A percentile compares a stretch with the other conserved stretches of the same genome.
Evolutionary conservation across 768 basidiomycete genomes (phyloP).

Genomic region (Russula brevipes): DNA sequence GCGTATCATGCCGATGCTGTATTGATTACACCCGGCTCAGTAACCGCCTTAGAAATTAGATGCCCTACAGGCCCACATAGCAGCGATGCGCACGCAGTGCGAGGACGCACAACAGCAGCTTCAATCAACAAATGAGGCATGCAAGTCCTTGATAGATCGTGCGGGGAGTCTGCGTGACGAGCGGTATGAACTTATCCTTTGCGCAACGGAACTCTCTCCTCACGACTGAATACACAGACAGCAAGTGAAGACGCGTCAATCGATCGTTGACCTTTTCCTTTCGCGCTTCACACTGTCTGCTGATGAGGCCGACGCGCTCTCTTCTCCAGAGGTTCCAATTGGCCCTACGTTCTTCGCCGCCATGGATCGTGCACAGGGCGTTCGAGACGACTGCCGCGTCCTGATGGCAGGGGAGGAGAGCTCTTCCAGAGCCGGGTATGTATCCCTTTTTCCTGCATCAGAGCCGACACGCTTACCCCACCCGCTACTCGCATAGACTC

Average conservation of each 20-base stretch:
- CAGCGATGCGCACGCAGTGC: constrained; percentile 75
- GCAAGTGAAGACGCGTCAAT: constrained; percentile 62
- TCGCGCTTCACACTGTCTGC: constrained; percentile 77
- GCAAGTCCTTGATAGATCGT: constrained; percentile 73
- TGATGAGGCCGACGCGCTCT: constrained; percentile 66
- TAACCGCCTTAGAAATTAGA: constrained; percentile 63
- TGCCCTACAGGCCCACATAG: constrained; percentile 69
- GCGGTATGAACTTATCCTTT: constrained; percentile 42
- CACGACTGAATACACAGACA: constrained; percentile 42
- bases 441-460: not conserved
- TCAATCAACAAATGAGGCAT: constrained; percentile 66
- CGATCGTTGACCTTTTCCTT: constrained; percentile 76
- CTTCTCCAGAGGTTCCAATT: constrained; percentile 73
- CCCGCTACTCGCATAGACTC: constrained; percentile 41
- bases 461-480: not conserved
- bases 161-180: constrained; percentile 73
- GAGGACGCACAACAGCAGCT: constrained; percentile 80
- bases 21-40: not conserved
- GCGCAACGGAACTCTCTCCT: not conserved
- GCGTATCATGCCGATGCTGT: constrained; percentile 33
- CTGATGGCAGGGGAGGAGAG: constrained; percentile 83
- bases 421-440: constrained; percentile 70
- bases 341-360: constrained; percentile 72
- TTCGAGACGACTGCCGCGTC: constrained; percentile 79
- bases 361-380: constrained; percentile 80